A percentile compares a stretch with the other conserved stretches of the same genome.
Evolutionary conservation across 208 protist genomes (phyloP).

Genomic region (Leishmania amazonensis): DNA sequence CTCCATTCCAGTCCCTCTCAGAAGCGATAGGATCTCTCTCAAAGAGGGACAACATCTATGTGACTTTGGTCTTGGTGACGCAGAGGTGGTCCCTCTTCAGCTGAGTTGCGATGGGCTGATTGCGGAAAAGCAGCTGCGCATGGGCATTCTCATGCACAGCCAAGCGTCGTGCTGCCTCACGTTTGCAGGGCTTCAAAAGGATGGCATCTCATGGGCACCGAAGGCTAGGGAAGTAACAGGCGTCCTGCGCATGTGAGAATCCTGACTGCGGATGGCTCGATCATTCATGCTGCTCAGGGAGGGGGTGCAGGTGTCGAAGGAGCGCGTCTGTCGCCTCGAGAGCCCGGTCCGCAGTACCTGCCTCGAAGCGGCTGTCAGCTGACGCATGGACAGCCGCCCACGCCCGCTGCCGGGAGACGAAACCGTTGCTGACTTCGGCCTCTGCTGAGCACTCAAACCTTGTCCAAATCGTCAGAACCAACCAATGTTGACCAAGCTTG

Average conservation of each 20-base stretch:
- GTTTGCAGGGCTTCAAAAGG: neutral
- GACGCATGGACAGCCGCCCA: neutral
- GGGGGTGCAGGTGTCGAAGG: neutral
- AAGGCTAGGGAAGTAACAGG: neutral
- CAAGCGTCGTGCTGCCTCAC: neutral
- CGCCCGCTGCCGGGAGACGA: neutral
- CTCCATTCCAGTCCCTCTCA: too few species aligned
- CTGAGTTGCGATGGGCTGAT: neutral
- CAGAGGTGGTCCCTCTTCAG: too few species aligned
- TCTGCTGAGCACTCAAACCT: too few species aligned
- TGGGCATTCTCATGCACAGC: neutral
- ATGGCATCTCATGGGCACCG: neutral
- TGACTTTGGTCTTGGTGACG: too few species aligned
- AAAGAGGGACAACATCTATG: too few species aligned
- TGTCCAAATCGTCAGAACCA: too few species aligned
- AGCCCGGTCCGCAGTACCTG: neutral
- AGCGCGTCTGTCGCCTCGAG: neutral
- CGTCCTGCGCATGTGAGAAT: neutral
- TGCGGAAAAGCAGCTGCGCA: neutral
- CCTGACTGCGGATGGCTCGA: neutral
- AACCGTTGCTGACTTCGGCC: neutral
- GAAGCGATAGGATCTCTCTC: too few species aligned
- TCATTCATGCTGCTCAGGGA: neutral
- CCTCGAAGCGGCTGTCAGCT: neutral
- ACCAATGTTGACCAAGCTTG: too few species aligned